Evolutionary conservation across 2,329 filamentous ascomycete genomes (phyloP).

Genomic region (Colletotrichum trifolii): DNA sequence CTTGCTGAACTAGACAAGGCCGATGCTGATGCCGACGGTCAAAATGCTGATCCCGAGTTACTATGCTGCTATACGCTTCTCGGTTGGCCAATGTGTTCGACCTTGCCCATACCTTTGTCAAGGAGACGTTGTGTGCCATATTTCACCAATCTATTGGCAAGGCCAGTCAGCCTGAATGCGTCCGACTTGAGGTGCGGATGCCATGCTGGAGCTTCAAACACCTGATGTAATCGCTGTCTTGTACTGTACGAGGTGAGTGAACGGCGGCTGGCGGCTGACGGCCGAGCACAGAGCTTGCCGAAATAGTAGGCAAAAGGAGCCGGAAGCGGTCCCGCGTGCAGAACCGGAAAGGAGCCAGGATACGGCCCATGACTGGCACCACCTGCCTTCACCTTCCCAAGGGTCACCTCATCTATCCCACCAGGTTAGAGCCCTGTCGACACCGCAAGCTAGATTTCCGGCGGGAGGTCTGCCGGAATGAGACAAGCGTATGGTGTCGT

Average conservation of each 20-base stretch:
- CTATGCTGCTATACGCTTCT: too few species aligned
- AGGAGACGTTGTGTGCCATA: too few species aligned
- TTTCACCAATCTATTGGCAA: too few species aligned
- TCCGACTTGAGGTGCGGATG: too few species aligned
- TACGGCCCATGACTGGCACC: constrained; percentile 2
- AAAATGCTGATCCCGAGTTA: too few species aligned
- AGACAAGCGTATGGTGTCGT: constrained; percentile 14
- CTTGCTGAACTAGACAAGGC: too few species aligned
- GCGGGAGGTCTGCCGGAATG: constrained; percentile 9
- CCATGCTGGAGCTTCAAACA: background rate
- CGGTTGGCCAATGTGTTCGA: too few species aligned
- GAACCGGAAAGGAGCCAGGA: constrained; percentile 5
- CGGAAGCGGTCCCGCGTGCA: constrained; percentile 18
- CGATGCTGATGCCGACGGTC: too few species aligned
- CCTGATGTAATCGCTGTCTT: background rate
- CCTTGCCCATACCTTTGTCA: too few species aligned
- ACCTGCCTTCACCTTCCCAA: background rate
- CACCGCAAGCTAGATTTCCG: background rate
- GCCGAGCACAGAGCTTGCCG: constrained; percentile 7
- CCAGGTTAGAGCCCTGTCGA: background rate
- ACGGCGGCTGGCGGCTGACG: background rate
- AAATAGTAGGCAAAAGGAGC: constrained; percentile 5
- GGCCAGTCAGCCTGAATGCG: too few species aligned
- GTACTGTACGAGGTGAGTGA: background rate
- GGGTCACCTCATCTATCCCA: background rate